Evolutionary conservation across 2,329 filamentous ascomycete species (phyloP), one percentile per base, ranked within the genome.

Genomic region (Aspergillus luchuensis): DNA sequence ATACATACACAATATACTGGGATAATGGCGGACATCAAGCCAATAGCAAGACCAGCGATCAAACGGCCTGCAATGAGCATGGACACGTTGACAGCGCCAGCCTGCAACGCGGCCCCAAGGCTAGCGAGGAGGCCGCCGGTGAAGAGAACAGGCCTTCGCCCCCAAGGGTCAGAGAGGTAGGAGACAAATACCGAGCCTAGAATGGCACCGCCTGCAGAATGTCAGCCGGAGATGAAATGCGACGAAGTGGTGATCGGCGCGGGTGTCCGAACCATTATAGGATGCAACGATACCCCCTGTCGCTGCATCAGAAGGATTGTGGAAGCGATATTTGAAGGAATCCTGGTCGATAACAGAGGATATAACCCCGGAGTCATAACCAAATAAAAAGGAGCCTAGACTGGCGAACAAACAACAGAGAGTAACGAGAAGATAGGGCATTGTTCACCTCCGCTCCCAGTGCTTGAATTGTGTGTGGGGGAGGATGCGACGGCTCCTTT

Each of bases 61-160:
- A 81, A 79, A 57, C 82, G 78, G 6, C 81, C 82, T n/a, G 76
- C 69, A 39, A 84, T 81, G 10, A 84, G 69, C 77, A 82, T 68
- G 36, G 59, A 58, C 63, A 78, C 69, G 56, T 68, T 70, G 13
- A 69, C 62, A 2, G 75, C 69, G 21, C 72, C 74, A 8, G 72
- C 72, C 58, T 78, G 75, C 15, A 78, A 59, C 30, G 71, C 71
- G 11, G 70, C 71, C 7, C 75, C 77, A 3, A 78, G 49, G n/a
- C 71, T 61, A 7, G 74, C 72, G 7, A 76, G 59, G 10, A 76
- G 10, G 11, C 72, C 70, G 10, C 76, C 77, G 21, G 74, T 43
- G 25, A 76, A 67, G 45, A 79, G 76, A n/a, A 74, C 71, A 11
- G 58, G 57, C 10, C 66, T 57, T 56, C 74, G 70, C 28, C 76